A percentile compares a stretch with the other conserved stretches of the same genome.
Conservation (phyloP, 176 grass and related monocot species). For the maize (Zea mays) region Zm-B73-REFERENCE-NAM-5.0 NC_050105.1:12579501-12580000, state of each 20-base stretch:
- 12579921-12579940: conserved; percentile 32
- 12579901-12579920: conserved; percentile 27
- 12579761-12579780: conserved; percentile 80
- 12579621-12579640: conserved; percentile 72
- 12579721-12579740: conserved; percentile 57
- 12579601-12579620: conserved; percentile 47
- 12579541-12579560: neutral
- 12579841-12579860: neutral
- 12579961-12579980: neutral
- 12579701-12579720: conserved; percentile 69
- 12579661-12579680: conserved; percentile 74
- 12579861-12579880: neutral
- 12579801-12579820: conserved; percentile 9
- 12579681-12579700: conserved; percentile 72
- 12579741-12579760: conserved; percentile 69
- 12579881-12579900: neutral
- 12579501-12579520: too few relatives aligned
- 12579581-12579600: neutral
- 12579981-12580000: neutral
- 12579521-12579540: neutral
- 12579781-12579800: conserved; percentile 56
- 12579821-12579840: neutral
- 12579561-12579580: neutral
- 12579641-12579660: conserved; percentile 73
- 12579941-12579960: neutral